phyloP scores from a whole-genome alignment of 805 yeast species.

The Saccharomycopsis sp. region DNA sequence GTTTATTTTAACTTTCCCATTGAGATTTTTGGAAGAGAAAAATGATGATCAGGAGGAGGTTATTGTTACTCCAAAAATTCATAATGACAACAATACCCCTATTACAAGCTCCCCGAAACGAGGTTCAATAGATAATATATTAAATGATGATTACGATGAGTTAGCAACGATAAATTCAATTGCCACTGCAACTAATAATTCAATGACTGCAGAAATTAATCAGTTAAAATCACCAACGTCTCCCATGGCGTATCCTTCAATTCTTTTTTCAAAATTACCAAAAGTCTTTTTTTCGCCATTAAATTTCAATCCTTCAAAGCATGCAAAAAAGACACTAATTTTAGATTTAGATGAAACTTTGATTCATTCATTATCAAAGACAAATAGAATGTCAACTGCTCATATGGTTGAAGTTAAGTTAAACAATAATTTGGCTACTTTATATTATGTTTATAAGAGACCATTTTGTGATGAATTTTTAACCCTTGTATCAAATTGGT shows the following conservation, averaged over 20 bases:
- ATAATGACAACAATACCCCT: conserved; percentile 5
- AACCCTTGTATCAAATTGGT: conserved; percentile 76
- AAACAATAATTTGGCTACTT: conserved; percentile 60
- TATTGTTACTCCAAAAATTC: conserved; percentile 14
- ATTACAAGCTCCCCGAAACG: conserved; percentile 5
- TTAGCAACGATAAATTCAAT: conserved; percentile 18
- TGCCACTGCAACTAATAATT: conserved; percentile 9
- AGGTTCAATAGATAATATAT: background rate
- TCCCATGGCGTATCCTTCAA: conserved; percentile 21
- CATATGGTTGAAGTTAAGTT: conserved; percentile 79
- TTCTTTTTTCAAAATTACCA: conserved; percentile 32
- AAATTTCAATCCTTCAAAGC: conserved; percentile 34
- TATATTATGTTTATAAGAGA: conserved; percentile 85
- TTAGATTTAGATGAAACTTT: conserved; percentile 94
- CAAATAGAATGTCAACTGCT: conserved; percentile 36
- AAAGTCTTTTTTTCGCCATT: conserved; percentile 35
- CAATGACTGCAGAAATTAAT: conserved; percentile 7
- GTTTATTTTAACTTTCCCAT: conserved; percentile 50
- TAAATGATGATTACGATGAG: conserved; percentile 24
- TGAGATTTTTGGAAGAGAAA: conserved; percentile 35
- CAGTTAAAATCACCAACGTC: conserved; percentile 21
- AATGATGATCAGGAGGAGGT: conserved; percentile 5
- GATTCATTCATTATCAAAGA: conserved; percentile 80
- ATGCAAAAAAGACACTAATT: conserved; percentile 60
- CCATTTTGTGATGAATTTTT: conserved; percentile 88